Conservation (phyloP, 2,329 filamentous ascomycete genomes). For the Pyricularia pennisetigena region DNA sequence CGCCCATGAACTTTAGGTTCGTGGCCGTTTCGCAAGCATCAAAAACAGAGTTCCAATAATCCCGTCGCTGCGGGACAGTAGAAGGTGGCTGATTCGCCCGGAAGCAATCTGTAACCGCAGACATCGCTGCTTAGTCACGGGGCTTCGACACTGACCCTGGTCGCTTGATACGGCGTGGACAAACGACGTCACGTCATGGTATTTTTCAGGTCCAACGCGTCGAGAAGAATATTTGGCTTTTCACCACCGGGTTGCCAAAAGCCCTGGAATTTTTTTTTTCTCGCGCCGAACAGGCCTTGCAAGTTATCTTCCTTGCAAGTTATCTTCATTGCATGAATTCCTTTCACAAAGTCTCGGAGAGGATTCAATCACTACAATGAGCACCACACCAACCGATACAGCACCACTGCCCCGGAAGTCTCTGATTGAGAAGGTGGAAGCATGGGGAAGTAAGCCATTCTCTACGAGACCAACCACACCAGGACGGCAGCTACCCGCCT, state of each 20-base stretch:
- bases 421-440: conserved; percentile 7
- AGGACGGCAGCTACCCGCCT: too few relatives aligned
- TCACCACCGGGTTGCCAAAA: neutral
- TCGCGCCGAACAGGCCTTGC: neutral
- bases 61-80: neutral
- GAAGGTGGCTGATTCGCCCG: neutral
- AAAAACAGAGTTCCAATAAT: neutral
- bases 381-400: neutral
- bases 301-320: too few relatives aligned
- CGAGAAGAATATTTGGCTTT: neutral
- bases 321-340: neutral
- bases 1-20: neutral
- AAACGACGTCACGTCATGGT: conserved; percentile 2
- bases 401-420: neutral
- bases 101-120: neutral
- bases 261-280: neutral
- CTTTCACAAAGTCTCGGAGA: neutral
- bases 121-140: conserved; percentile 1
- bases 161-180: neutral
- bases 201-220: neutral
- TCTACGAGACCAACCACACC: neutral
- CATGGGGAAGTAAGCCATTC: conserved; percentile 15
- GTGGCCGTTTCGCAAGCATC: neutral
- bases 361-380: neutral
- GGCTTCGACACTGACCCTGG: neutral